A percentile compares a stretch with the other conserved stretches of the same genome.
Conservation (phyloP, 345 rosid genomes). For the Firmiana major region DNA sequence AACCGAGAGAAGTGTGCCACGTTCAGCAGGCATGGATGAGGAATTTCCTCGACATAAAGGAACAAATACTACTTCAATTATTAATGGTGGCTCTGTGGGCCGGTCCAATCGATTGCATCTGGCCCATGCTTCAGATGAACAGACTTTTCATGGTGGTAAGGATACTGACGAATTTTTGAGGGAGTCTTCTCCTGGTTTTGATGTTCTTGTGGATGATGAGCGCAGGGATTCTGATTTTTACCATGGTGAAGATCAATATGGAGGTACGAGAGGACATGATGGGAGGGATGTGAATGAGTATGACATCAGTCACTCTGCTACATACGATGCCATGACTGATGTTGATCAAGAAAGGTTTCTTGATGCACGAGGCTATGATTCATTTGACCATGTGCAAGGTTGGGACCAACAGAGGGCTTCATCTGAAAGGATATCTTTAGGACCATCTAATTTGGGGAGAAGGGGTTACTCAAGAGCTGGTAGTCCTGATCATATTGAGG, state of each 20-base stretch:
- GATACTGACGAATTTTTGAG: conserved; percentile 61
- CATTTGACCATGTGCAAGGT: conserved; percentile 48
- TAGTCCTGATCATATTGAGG: conserved; percentile 44
- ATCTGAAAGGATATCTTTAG: conserved; percentile 44
- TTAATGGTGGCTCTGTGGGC: conserved; percentile 33
- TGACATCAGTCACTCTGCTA: conserved; percentile 40
- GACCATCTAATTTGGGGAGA: conserved; percentile 45
- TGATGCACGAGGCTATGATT: conserved; percentile 42
- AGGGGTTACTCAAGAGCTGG: conserved; percentile 41
- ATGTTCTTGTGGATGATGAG: conserved; percentile 94
- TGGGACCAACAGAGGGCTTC: conserved; percentile 59
- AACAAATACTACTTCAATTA: conserved; percentile 24
- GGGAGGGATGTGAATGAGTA: conserved; percentile 57
- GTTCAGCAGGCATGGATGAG: conserved; percentile 28
- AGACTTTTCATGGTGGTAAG: conserved; percentile 48
- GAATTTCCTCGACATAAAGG: conserved; percentile 41
- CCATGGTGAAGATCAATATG: conserved; percentile 67
- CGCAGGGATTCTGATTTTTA: conserved; percentile 63
- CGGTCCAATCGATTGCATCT: conserved; percentile 35
- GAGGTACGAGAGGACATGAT: conserved; percentile 47
- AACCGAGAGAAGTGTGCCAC: conserved; percentile 30
- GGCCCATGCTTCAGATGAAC: conserved; percentile 47
- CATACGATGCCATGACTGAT: conserved; percentile 42
- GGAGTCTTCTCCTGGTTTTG: conserved; percentile 95
- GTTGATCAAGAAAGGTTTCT: conserved; percentile 41